phyloP scores from a whole-genome alignment of 1,139 yeast species.

The Nakaseomyces bracarensis region DNA sequence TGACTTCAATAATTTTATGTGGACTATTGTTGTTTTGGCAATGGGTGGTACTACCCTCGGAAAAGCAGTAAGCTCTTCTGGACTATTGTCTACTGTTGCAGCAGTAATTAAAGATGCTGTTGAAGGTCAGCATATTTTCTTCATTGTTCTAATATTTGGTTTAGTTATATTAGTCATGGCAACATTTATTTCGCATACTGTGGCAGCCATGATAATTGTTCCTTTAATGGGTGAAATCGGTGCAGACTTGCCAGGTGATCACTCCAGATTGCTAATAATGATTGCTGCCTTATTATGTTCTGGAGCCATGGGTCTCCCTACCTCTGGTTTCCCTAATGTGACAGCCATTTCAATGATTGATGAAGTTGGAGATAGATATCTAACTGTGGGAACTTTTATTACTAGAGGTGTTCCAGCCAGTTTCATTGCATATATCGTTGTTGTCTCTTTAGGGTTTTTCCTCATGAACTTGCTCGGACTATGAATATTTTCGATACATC shows the following conservation, averaged over 20 bases:
- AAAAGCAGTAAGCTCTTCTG: conserved; percentile 83
- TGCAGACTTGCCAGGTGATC: conserved; percentile 46
- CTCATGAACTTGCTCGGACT: conserved; percentile 50
- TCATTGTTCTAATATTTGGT: conserved; percentile 69
- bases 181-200: conserved; percentile 91
- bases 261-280: conserved; percentile 60
- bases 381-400: conserved; percentile 75
- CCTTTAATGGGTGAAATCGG: conserved; percentile 89
- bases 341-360: conserved; percentile 91
- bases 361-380: conserved; percentile 77
- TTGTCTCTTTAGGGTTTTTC: conserved; percentile 72
- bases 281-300: conserved; percentile 78
- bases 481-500: neutral
- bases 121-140: conserved; percentile 55
- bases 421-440: conserved; percentile 55
- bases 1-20: conserved; percentile 85
- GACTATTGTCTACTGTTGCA: conserved; percentile 74
- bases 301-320: conserved; percentile 92
- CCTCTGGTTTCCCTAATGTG: conserved; percentile 94
- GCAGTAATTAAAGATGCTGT: conserved; percentile 52
- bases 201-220: conserved; percentile 83
- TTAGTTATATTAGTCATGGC: conserved; percentile 72
- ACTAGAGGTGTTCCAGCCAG: conserved; percentile 86
- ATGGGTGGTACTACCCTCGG: conserved; percentile 97
- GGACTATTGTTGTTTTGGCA: conserved; percentile 89